Evolutionary conservation across 2,329 filamentous ascomycete genomes (phyloP), one percentile per base, ranked within the genome.

Genomic region (Penicillium sp.): DNA sequence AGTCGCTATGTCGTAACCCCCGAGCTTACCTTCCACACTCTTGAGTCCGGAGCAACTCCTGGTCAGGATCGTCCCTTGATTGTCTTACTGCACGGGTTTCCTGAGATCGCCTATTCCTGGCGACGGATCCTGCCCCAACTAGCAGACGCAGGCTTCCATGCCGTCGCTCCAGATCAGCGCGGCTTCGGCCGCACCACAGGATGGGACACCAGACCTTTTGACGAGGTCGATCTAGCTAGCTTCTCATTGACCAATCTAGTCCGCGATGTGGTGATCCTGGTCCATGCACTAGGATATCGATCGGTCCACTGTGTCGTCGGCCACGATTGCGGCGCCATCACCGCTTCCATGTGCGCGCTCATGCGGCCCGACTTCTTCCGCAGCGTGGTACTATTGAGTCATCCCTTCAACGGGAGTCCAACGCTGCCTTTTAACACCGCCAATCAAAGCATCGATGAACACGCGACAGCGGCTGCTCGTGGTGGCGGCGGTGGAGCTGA

Each of bases 81-180:
- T 9, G 69, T 89, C 7, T 82, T 88, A 49, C 80, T 84, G 48
- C 87, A 89, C 71, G 88, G 88, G 37, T 90, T 84, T 61, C 88
- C 88, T 1, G 87, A 90, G 67, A 77, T 90, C 2, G 85, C 88
- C 27, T 90, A 83, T 69, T 89, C 87, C 47, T 90, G 87, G 86
- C 83, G 87, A 51, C 85, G 86, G 55, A 73, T 89, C 35, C 79
- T 90, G 65, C 80, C 81, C 7, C 69, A 75, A 0, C 76, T 91
- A n/a, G 84, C 87, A 5, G 71, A 74, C 0, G 77, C 80, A 6
- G 87, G 87, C 27, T 90, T 85, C 72, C 81, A 87, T 67, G 86
- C 87, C 53, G 83, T 90, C 2, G 87, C 88, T 1, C 84, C 85
- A 35, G 88, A 91, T 65, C 86, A 88, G 65, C 81, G 88, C 49